Conservation (phyloP, 1,284 basidiomycete species). For the Quambalaria eucalypti region DNA sequence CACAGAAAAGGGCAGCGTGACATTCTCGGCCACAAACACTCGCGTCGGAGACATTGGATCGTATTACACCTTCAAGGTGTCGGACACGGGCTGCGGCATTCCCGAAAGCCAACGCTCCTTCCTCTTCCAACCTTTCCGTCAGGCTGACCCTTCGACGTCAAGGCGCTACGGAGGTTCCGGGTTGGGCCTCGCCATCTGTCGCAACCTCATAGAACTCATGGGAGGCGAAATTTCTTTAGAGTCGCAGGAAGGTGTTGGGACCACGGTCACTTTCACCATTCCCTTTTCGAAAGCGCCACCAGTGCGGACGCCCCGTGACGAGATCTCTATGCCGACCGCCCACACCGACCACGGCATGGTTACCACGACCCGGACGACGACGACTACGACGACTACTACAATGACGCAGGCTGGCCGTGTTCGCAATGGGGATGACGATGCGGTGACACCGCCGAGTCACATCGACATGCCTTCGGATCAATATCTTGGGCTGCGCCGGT, state of each 20-base stretch:
- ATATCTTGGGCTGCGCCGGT: background rate
- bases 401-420: background rate
- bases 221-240: slow-evolving; percentile 30
- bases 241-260: slow-evolving; percentile 33
- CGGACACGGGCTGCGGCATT: slow-evolving; percentile 47
- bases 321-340: no score
- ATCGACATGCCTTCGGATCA: background rate
- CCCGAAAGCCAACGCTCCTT: slow-evolving; percentile 28
- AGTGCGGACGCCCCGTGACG: background rate
- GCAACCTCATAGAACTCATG: slow-evolving; percentile 32
- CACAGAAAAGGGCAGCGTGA: slow-evolving; percentile 32
- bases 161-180: slow-evolving; percentile 33
- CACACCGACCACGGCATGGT: background rate
- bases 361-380: background rate
- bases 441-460: no score
- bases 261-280: slow-evolving; percentile 32
- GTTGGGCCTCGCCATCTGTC: slow-evolving; percentile 33
- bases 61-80: slow-evolving; percentile 34
- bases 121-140: slow-evolving; percentile 46
- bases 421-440: no score
- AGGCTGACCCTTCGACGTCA: slow-evolving; percentile 34
- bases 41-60: slow-evolving; percentile 24
- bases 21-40: slow-evolving; percentile 1
- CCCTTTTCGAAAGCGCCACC: slow-evolving; percentile 14
- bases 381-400: background rate